phyloP scores from a whole-genome alignment of 2,329 filamentous ascomycete genomes.

The Ilyonectria robusta region DNA sequence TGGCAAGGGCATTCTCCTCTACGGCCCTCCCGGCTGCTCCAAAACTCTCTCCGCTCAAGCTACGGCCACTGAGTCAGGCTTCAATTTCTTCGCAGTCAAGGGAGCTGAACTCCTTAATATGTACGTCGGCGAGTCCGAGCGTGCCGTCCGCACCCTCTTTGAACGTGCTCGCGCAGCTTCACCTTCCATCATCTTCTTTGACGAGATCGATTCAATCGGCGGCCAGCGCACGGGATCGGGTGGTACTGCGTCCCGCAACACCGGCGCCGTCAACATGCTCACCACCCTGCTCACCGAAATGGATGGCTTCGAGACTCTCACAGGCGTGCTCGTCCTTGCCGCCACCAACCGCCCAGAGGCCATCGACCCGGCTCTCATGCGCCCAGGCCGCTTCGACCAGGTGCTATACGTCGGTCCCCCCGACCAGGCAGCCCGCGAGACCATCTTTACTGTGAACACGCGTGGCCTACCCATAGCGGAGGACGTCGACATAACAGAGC shows the following conservation, averaged over 20 bases:
- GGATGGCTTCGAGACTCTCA: conserved; percentile 91
- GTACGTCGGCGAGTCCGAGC: conserved; percentile 96
- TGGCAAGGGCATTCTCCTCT: conserved; percentile 88
- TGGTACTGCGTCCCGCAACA: conserved; percentile 52
- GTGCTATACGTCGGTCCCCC: conserved; percentile 90
- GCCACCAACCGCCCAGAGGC: conserved; percentile 93
- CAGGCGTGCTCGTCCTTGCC: conserved; percentile 87
- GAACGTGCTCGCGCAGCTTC: conserved; percentile 86
- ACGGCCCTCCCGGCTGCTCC: conserved; percentile 93
- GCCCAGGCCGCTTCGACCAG: conserved; percentile 88
- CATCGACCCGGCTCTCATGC: conserved; percentile 87
- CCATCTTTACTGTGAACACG: conserved; percentile 81
- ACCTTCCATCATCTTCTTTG: conserved; percentile 96
- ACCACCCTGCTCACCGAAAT: conserved; percentile 94
- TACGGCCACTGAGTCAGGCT: conserved; percentile 88
- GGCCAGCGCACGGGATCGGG: conserved; percentile 66
- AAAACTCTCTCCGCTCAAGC: conserved; percentile 95
- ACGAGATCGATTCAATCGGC: conserved; percentile 92
- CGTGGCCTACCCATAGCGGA: conserved; percentile 69
- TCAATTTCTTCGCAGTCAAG: conserved; percentile 96
- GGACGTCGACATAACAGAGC: conserved; percentile 75
- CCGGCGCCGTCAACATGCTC: conserved; percentile 81
- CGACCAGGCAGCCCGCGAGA: conserved; percentile 77
- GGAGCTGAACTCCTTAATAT: conserved; percentile 94
- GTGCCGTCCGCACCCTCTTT: conserved; percentile 87